Evolutionary conservation across 2,329 filamentous ascomycete genomes (phyloP), one percentile per base, ranked within the genome.

Genomic region (Aspergillus glaucus): DNA sequence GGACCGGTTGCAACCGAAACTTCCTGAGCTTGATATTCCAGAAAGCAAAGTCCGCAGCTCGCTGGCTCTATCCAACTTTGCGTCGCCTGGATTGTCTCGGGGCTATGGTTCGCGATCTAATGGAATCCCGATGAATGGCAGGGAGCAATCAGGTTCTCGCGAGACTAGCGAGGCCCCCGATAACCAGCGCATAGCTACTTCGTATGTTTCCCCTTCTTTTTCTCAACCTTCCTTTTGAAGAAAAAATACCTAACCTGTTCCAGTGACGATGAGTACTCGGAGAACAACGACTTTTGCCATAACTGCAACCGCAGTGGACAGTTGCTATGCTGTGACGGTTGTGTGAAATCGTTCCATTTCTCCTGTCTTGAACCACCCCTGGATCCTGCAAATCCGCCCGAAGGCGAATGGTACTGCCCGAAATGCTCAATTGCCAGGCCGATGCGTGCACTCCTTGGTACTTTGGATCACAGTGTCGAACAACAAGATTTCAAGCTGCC

Each of bases 311-410:
- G 86, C 55, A 86, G 82, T 57, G 92, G 92, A 49, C 83, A 89
- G 58, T 80, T 98, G 54, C 79, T 97, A 56, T 96, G 91, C 72
- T 98, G 93, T 69, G 93, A 97, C 72, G 88, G 87, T 54, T 98
- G 93, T 72, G 81, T 85, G 52, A 83, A 88, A 57, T 88, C 91
- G 5, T 96, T 94, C 70, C 93, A 97, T 70, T 89, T 93, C 65
- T 79, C 81, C 51, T 97, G 93, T 67, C 82, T 93, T 57, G 86
- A 94, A 67, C 90, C 92, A 53, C 86, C 88, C 36, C 75, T 89
- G 57, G 78, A 83, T 48, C 78, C 81, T 44, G 75, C 78, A 47
- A 67, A 75, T 51, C 75, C 85, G 50, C 84, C 85, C 9, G 82
- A 87, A 50, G 86, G 89, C 60, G 71, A 77, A 50, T 97, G 90